phyloP scores from a whole-genome alignment of 192 early-diverging fungal species.

The Mortierella antarctica region DNA sequence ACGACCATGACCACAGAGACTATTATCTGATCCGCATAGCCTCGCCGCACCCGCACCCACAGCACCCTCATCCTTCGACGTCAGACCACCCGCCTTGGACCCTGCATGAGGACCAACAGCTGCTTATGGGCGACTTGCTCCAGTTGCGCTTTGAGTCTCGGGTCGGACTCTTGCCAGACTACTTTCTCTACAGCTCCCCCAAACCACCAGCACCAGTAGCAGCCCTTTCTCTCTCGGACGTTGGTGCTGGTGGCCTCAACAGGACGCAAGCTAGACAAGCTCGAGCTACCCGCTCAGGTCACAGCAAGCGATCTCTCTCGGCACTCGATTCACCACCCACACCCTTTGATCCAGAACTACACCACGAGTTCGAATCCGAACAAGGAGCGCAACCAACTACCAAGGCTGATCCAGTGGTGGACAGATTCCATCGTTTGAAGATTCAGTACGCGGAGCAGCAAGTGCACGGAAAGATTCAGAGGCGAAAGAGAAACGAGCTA shows the following conservation, averaged over 20 bases:
- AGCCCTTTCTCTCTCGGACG: neutral
- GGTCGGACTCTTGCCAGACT: constrained; percentile 31
- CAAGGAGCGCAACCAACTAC: neutral
- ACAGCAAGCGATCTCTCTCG: no score
- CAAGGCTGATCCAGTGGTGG: constrained; percentile 14
- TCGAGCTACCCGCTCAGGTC: no score
- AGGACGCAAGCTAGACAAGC: no score
- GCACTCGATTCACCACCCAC: no score
- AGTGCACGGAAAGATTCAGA: neutral
- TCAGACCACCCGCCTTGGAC: neutral
- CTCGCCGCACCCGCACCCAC: neutral
- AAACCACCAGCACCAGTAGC: neutral
- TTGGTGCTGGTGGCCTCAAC: no score
- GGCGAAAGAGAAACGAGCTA: constrained; percentile 8
- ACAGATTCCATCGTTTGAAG: constrained; percentile 29
- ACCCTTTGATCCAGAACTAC: no score
- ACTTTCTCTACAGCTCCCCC: constrained; percentile 27
- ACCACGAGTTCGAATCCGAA: neutral
- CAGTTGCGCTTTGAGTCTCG: constrained; percentile 29
- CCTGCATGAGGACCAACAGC: constrained; percentile 13
- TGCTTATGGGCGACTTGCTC: constrained; percentile 18
- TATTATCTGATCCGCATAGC: constrained; percentile 36
- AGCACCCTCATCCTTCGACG: neutral
- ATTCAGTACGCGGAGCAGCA: neutral
- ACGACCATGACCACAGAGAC: constrained; percentile 21